Conservation (phyloP, 768 basidiomycete genomes). For the Amanita exitialis region DNA sequence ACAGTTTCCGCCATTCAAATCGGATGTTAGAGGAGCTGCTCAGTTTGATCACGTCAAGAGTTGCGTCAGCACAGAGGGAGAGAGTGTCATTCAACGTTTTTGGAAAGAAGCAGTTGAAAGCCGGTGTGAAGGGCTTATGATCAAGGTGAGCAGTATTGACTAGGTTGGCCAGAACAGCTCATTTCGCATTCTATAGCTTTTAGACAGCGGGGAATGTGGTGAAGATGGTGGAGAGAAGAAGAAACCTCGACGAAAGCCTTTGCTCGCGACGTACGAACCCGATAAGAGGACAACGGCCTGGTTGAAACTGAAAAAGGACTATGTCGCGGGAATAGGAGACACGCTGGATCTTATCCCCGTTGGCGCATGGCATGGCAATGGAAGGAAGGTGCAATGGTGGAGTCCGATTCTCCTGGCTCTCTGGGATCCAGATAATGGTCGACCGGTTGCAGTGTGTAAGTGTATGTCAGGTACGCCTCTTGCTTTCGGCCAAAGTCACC, state of each 20-base stretch:
- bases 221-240: conserved; percentile 21
- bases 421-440: conserved; percentile 54
- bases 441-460: conserved; percentile 74
- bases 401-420: conserved; percentile 77
- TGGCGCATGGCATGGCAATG: conserved; percentile 86
- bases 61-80: conserved; percentile 53
- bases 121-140: conserved; percentile 89
- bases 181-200: conserved; percentile 31
- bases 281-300: conserved; percentile 83
- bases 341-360: conserved; percentile 63
- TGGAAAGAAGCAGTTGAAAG: conserved; percentile 68
- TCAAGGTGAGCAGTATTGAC: conserved; percentile 47
- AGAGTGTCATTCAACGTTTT: conserved; percentile 60
- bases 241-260: conserved; percentile 45
- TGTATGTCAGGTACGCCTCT: conserved; percentile 67
- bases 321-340: conserved; percentile 72
- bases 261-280: conserved; percentile 84
- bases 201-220: conserved; percentile 42
- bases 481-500: neutral
- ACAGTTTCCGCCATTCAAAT: conserved; percentile 44
- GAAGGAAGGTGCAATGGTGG: conserved; percentile 89
- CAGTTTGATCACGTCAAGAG: conserved; percentile 68
- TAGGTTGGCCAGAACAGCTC: neutral
- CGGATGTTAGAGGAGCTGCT: conserved; percentile 38
- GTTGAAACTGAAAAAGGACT: conserved; percentile 92